Evolutionary conservation across 352 stramenopile genomes (phyloP), one percentile per base, ranked within the genome.

Genomic region (Phytophthora sansomeana): DNA sequence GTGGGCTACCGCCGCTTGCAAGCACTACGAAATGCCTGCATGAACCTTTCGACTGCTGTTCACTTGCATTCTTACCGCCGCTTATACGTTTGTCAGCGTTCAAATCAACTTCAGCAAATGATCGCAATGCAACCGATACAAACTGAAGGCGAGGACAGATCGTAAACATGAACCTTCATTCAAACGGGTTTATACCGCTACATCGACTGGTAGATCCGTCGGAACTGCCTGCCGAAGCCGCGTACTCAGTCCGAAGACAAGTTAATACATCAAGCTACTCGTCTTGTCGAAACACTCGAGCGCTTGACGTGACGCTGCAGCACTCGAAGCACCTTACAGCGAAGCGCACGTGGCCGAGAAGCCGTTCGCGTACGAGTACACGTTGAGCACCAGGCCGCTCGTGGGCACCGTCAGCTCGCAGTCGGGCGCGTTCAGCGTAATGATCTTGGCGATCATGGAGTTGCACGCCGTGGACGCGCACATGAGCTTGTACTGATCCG

Each of bases 361-460:
- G 19, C 46, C 57, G 56, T 68, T 75, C 21, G 61, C 67, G 48
- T 67, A 64, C 57, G 43, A 52, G 56, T 75, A 65, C 10, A 75
- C 62, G 55, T 75, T 72, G 29, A 75, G 36, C 41, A 63, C 66
- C 19, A 74, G 59, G 21, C 66, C 66, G 50, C 67, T 72, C 17
- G 59, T 74, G 4, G 66, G 66, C 26, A 75, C 63, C 44, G 63
- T 70, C 36, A 75, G 62, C 17, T 72, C 67, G 47, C 67, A 75
- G 67, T 75, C 51, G 19, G 67, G 62, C 19, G 67, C 44, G 61
- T 60, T 67, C 1, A 75, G 67, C 43, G 49, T 47, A 16, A 75
- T 21, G 56, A 72, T 63, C 44, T 65, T 54, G 24, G 19, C 51
- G 43, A 75, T 71, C 56, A 72, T 62, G 28, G 32, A 59, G 19